Conservation (phyloP, 371 early-diverging fungal genomes). For the Parasitella parasitica region DNA sequence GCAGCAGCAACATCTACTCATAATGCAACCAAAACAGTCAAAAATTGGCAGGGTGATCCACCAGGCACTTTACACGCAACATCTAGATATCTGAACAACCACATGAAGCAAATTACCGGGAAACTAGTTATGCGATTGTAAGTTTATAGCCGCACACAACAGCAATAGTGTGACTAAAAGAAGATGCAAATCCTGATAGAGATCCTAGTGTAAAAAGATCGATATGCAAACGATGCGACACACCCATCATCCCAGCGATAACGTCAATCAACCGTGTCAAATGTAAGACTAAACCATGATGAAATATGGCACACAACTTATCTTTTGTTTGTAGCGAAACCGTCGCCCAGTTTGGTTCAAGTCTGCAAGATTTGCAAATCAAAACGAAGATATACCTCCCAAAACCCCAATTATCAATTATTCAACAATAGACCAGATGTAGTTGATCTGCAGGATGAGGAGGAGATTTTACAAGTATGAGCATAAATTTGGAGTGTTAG, state of each 20-base stretch:
- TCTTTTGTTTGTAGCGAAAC: slow-evolving; percentile 17
- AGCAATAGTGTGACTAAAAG: too few species aligned
- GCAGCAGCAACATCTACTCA: neutral
- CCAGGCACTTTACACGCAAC: slow-evolving; percentile 23
- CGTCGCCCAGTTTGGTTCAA: slow-evolving; percentile 23
- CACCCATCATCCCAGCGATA: slow-evolving; percentile 32
- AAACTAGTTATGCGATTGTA: slow-evolving; percentile 42
- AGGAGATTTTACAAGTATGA: neutral
- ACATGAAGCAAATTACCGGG: slow-evolving; percentile 36
- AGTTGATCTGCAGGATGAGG: neutral
- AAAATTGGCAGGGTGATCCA: slow-evolving; percentile 27
- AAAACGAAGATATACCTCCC: slow-evolving; percentile 17
- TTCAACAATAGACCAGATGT: slow-evolving; percentile 21
- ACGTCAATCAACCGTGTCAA: slow-evolving; percentile 27
- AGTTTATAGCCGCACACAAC: too few species aligned
- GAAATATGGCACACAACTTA: neutral
- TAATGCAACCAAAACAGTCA: neutral
- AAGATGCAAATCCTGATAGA: slow-evolving; percentile 10
- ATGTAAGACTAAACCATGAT: slow-evolving; percentile 22
- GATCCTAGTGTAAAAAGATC: slow-evolving; percentile 39
- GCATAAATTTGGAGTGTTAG: neutral
- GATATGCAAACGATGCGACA: slow-evolving; percentile 46
- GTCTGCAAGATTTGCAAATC: slow-evolving; percentile 30
- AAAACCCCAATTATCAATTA: slow-evolving; percentile 14
- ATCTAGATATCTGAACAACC: slow-evolving; percentile 35